Evolutionary conservation across 805 yeast species (phyloP).

Genomic region (Cyberlindnera xishuangbannaensis): DNA sequence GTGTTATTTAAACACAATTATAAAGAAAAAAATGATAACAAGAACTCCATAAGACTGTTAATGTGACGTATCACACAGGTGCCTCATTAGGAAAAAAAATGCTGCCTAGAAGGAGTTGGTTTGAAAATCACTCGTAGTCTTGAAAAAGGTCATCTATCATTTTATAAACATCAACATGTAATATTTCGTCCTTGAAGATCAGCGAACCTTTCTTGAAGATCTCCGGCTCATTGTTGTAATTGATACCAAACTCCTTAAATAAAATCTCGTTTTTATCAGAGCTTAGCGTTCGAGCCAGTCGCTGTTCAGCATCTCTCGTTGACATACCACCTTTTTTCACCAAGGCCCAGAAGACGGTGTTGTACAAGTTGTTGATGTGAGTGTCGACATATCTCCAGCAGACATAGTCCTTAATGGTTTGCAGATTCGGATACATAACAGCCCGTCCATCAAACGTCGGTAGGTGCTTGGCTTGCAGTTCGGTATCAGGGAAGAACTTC

Average conservation of each 20-base stretch:
- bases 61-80: no score
- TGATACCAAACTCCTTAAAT: conserved; percentile 70
- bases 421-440: conserved; percentile 68
- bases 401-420: conserved; percentile 69
- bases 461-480: conserved; percentile 44
- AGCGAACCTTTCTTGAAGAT: conserved; percentile 75
- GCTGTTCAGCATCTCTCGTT: conserved; percentile 76
- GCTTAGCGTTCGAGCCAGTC: conserved; percentile 70
- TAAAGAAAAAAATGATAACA: no score
- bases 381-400: conserved; percentile 96
- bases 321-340: conserved; percentile 64
- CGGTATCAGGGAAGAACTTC: conserved; percentile 40
- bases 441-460: conserved; percentile 94
- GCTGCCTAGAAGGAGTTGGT: no score
- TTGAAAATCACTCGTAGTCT: conserved; percentile 18
- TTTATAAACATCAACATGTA: conserved; percentile 36
- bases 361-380: conserved; percentile 90
- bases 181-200: conserved; percentile 46
- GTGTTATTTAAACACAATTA: no score
- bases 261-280: conserved; percentile 86
- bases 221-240: conserved; percentile 88
- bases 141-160: conserved; percentile 31
- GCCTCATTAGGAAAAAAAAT: no score
- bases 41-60: no score
- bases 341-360: conserved; percentile 87